Base-by-base conservation (phyloP, 2,329 filamentous ascomycete genomes). In the Aspergillus piperis region DNA sequence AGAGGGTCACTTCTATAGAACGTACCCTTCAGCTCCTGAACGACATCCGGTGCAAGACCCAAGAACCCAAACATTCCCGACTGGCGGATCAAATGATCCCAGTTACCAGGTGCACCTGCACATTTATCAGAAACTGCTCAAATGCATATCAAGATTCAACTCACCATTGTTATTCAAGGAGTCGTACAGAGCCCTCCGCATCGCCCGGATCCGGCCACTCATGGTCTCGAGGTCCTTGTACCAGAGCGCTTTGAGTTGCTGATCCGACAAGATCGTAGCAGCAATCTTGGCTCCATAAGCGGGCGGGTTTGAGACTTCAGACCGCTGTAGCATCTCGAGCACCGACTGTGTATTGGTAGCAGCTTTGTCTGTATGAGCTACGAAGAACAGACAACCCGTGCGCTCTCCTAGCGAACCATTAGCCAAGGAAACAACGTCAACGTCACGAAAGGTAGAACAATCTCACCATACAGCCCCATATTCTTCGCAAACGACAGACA, bases 61-160 rank as follows among this genome's bases (percentile, higher is more conserved):
- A 81, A 76, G 57, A 96, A 98, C 72, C 89, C 93, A 82, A 98
- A 98, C 94, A 98, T 98, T 80, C 94, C 94, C 69, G 97, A 97
- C 83, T 98, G 94, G 69, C 95, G 90, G 23, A 92, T 95, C 19
- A 72, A 54, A 42, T 70, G 69, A 10, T 67, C 66, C 68, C 68
- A 71, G 5, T 77, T 90, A 36, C 93, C 94, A 0, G 93, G 92
- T 0, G 93, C 96, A 41, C 84, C 86, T 64, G 92, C 82, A 73
- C 87, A 85, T 77, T 95, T 5, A 38, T 58, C 7, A 61, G 55
- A 21, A 17, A 21, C 91, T 11, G 48, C 36, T 8, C 5, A 49
- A 3, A 17, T 2, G 17, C 8, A 5, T 10, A 17, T 21, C 50
- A 11, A 8, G 8, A 15, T 0, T 3, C 8, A 36, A 42, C 53